Percentiles rank a stretch among this genome's conserved stretches.
Conservation (phyloP, 306 rosid species). For the Pterocarpus santalinus region DNA sequence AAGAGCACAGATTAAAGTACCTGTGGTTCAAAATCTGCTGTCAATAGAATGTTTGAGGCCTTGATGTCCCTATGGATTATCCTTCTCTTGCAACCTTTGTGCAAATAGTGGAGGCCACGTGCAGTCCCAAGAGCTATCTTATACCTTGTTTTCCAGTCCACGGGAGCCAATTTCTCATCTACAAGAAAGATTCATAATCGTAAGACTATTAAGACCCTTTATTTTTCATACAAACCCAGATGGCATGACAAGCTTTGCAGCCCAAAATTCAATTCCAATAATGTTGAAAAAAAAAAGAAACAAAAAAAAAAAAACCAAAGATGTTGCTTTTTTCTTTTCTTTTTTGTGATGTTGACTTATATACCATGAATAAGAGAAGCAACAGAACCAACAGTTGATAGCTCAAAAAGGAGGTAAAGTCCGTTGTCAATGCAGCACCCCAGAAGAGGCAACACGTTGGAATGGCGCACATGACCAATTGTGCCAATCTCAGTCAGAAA, state of each 20-base stretch:
- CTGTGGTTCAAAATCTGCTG: slow-evolving; percentile 84
- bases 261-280: not conserved
- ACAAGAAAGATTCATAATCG: not conserved
- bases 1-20: slow-evolving; percentile 24
- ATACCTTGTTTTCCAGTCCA: slow-evolving; percentile 91
- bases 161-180: slow-evolving; percentile 72
- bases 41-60: slow-evolving; percentile 77
- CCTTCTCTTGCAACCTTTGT: slow-evolving; percentile 92
- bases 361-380: slow-evolving; percentile 90
- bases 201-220: not conserved
- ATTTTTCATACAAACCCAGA: slow-evolving; percentile 31
- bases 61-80: slow-evolving; percentile 91
- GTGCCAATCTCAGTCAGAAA: slow-evolving; percentile 95
- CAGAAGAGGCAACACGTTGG: slow-evolving; percentile 75
- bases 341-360: not conserved
- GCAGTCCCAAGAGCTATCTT: slow-evolving; percentile 86
- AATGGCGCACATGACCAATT: slow-evolving; percentile 83
- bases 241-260: slow-evolving; percentile 8
- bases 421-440: slow-evolving; percentile 91
- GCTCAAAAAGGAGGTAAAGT: slow-evolving; percentile 75
- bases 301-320: not conserved
- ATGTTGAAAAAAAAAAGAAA: too few species aligned
- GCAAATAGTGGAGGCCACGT: slow-evolving; percentile 87
- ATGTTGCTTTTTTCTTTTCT: not conserved
- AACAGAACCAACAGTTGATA: slow-evolving; percentile 83